Percentiles rank a stretch among this genome's conserved stretches.
Evolutionary conservation across 306 rosid genomes (phyloP).

Genomic region (Trifolium dubium): DNA sequence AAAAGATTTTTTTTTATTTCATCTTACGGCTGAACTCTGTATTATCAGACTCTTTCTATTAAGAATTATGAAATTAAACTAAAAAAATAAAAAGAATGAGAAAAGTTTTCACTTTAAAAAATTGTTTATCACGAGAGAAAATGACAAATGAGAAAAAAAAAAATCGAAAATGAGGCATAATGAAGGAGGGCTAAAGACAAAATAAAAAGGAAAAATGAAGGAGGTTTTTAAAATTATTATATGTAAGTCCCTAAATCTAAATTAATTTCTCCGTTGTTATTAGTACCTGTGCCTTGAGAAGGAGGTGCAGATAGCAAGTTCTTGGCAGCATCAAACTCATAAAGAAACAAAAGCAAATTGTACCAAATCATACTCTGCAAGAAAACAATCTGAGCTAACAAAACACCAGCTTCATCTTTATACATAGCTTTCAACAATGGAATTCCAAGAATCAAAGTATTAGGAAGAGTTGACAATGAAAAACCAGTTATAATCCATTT

Average conservation of each 20-base stretch:
- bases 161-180: no score
- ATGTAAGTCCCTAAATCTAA: neutral
- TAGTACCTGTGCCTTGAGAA: slow-evolving; percentile 67
- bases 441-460: slow-evolving; percentile 85
- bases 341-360: slow-evolving; percentile 75
- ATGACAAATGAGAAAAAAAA: no score
- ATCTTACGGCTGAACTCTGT: no score
- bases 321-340: slow-evolving; percentile 72
- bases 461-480: slow-evolving; percentile 88
- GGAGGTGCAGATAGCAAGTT: slow-evolving; percentile 55
- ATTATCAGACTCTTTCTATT: no score
- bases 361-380: slow-evolving; percentile 93
- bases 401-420: slow-evolving; percentile 58
- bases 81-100: no score
- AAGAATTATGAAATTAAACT: no score
- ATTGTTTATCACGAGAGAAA: no score
- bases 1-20: no score
- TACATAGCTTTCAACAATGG: slow-evolving; percentile 89
- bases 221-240: neutral
- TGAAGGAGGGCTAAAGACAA: neutral
- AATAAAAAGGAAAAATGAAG: neutral
- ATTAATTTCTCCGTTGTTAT: neutral
- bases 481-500: slow-evolving; percentile 70
- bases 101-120: no score
- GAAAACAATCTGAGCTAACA: slow-evolving; percentile 75